A percentile compares a stretch with the other conserved stretches of the same genome.
phyloP scores from a whole-genome alignment of 352 stramenopile species.

The Pythium aquatile region DNA sequence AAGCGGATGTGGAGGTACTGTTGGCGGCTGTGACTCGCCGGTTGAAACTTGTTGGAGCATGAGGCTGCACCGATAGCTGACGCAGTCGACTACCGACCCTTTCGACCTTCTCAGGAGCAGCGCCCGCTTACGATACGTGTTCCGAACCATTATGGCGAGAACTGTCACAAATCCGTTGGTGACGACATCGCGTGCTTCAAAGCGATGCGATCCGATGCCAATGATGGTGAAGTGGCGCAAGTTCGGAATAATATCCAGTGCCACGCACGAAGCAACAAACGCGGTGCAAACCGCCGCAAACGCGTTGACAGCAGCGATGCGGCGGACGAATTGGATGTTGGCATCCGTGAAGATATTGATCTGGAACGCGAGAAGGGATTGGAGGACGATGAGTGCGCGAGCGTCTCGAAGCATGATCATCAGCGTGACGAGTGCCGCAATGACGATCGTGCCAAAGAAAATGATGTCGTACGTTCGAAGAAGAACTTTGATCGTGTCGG shows the following conservation, averaged over 20 bases:
- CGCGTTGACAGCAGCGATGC: conserved; percentile 13
- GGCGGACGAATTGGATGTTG: conserved; percentile 17
- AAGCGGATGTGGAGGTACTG: not conserved
- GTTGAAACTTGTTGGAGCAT: not conserved
- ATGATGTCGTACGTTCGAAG: conserved; percentile 21
- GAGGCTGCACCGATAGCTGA: conserved; percentile 23
- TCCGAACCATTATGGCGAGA: conserved; percentile 20
- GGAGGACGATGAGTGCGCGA: conserved; percentile 9
- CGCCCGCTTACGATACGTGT: conserved; percentile 15
- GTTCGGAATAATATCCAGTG: conserved; percentile 4
- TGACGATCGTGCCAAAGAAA: conserved; percentile 13
- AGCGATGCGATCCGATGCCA: not conserved
- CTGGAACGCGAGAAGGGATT: conserved; percentile 12
- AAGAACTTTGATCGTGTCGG: conserved; percentile 11
- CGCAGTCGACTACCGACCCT: conserved; percentile 20
- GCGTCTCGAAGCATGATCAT: conserved; percentile 14
- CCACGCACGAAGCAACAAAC: not conserved
- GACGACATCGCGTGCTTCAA: conserved; percentile 11
- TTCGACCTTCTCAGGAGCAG: conserved; percentile 12
- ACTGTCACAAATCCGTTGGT: conserved; percentile 21
- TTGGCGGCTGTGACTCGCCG: not conserved
- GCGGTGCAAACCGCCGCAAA: conserved; percentile 9
- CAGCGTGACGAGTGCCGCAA: conserved; percentile 7
- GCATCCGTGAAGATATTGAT: conserved; percentile 27
- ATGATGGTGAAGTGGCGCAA: conserved; percentile 12